Conservation (phyloP, 306 rosid species). For the Cicer bijugum region DNA sequence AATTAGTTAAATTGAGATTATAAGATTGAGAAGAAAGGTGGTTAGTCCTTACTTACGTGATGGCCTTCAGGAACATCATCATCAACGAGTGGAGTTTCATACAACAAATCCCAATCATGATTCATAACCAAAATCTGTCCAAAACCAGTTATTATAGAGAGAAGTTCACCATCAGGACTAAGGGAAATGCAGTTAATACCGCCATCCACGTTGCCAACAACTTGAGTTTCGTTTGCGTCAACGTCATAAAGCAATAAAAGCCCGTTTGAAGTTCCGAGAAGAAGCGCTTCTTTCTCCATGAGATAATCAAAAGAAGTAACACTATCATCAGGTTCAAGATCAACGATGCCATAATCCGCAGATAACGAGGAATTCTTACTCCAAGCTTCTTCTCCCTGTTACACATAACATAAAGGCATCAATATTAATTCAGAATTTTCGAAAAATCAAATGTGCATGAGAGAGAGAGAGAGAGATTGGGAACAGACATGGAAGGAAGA, state of each 20-base stretch:
- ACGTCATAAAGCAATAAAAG: slow-evolving; percentile 66
- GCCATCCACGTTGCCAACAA: slow-evolving; percentile 86
- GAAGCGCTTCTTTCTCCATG: slow-evolving; percentile 92
- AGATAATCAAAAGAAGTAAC: slow-evolving; percentile 80
- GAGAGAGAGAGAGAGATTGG: background rate
- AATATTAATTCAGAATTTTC: background rate
- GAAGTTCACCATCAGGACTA: slow-evolving; percentile 92
- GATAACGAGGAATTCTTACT: slow-evolving; percentile 48
- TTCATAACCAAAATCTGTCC: slow-evolving; percentile 83
- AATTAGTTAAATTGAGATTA: background rate
- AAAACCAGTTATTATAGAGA: slow-evolving; percentile 62
- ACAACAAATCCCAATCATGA: slow-evolving; percentile 90
- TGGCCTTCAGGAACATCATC: slow-evolving; percentile 45
- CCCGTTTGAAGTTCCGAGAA: slow-evolving; percentile 76
- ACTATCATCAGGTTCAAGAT: slow-evolving; percentile 65
- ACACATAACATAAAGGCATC: background rate
- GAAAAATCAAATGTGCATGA: background rate
- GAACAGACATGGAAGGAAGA: slow-evolving; percentile 73
- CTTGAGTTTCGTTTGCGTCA: slow-evolving; percentile 57
- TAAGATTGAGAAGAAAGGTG: slow-evolving; percentile 44
- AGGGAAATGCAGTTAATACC: slow-evolving; percentile 78
- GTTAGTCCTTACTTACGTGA: slow-evolving; percentile 86
- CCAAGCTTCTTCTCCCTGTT: slow-evolving; percentile 66
- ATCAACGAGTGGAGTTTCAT: slow-evolving; percentile 65
- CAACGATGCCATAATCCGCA: slow-evolving; percentile 55